These are phyloP conservation scores for Chalaropsis thielavioides DNA, from an alignment of 2,329 filamentous ascomycete species.

Conservation along the genomic window DNA sequence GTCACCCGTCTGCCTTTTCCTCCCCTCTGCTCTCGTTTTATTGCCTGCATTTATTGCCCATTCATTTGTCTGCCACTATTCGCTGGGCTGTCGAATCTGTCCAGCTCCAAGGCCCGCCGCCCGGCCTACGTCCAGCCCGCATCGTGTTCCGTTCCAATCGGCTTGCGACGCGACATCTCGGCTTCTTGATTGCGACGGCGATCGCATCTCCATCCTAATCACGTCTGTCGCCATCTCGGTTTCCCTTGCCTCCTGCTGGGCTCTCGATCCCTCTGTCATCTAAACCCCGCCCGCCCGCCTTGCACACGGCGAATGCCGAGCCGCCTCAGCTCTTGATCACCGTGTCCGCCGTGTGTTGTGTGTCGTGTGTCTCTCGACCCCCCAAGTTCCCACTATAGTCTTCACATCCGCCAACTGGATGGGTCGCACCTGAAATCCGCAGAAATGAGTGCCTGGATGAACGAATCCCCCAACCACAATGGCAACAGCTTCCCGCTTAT, in stretches of 20 bases:
- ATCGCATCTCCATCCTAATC: not conserved
- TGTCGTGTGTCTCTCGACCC: not conserved
- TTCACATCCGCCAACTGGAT: not conserved
- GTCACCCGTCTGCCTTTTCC: not conserved
- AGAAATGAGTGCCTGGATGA: slow-evolving; percentile 56
- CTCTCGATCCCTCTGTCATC: not conserved
- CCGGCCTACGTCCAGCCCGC: not conserved
- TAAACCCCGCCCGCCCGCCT: not conserved
- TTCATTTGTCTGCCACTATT: not conserved
- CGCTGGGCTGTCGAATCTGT: not conserved
- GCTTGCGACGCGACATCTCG: slow-evolving; percentile 1
- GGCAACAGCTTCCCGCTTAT: slow-evolving; percentile 53
- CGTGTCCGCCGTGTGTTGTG: not conserved
- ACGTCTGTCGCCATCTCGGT: not conserved
- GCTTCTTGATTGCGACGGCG: not conserved
- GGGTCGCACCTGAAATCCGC: not conserved
- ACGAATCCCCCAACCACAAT: slow-evolving; percentile 57
- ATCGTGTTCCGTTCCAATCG: not conserved
- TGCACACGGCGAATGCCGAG: not conserved
- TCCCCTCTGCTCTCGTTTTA: not conserved
- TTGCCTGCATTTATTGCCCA: not conserved
- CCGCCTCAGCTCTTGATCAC: not conserved
- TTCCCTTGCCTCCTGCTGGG: not conserved
- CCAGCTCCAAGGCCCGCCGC: not conserved
- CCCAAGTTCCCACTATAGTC: too few species aligned